phyloP scores from a whole-genome alignment of 768 basidiomycete genomes.

The Russula sp. region DNA sequence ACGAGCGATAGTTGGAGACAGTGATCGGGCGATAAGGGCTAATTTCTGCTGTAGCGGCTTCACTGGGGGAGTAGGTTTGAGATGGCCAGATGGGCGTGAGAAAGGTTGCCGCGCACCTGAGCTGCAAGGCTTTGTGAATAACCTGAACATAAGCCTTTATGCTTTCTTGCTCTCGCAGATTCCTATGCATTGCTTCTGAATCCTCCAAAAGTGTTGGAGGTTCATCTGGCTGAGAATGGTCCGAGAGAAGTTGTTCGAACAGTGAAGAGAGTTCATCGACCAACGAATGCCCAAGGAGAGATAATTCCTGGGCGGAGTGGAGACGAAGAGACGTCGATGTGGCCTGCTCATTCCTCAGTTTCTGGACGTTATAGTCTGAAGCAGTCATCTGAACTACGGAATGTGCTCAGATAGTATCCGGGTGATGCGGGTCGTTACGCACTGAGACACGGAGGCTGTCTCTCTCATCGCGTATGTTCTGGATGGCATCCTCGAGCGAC shows the following conservation, averaged over 20 bases:
- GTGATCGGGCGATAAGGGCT: conserved; percentile 37
- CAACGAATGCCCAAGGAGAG: conserved; percentile 67
- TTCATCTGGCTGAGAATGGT: conserved; percentile 40
- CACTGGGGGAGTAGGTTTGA: conserved; percentile 34
- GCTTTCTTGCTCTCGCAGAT: conserved; percentile 67
- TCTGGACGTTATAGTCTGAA: conserved; percentile 43
- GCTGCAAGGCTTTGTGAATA: conserved; percentile 57
- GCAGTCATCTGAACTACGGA: conserved; percentile 50
- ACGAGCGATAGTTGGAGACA: conserved; percentile 44
- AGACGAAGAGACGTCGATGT: conserved; percentile 42
- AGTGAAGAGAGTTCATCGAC: conserved; percentile 71
- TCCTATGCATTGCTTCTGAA: conserved; percentile 70
- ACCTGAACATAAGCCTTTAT: conserved; percentile 72
- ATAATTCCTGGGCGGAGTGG: conserved; percentile 61
- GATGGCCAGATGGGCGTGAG: background rate
- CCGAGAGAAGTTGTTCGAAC: conserved; percentile 55
- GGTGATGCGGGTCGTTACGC: conserved; percentile 21
- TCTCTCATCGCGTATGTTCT: conserved; percentile 31
- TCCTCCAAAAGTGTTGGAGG: conserved; percentile 69
- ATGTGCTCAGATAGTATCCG: conserved; percentile 29
- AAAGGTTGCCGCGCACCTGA: conserved; percentile 46
- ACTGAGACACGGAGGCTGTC: conserved; percentile 27
- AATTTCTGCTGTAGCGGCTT: conserved; percentile 49
- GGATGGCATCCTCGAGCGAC: conserved; percentile 41
- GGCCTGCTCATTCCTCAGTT: conserved; percentile 43